phyloP scores from a whole-genome alignment of 2,329 filamentous ascomycete species.

The Aureobasidium vineae region DNA sequence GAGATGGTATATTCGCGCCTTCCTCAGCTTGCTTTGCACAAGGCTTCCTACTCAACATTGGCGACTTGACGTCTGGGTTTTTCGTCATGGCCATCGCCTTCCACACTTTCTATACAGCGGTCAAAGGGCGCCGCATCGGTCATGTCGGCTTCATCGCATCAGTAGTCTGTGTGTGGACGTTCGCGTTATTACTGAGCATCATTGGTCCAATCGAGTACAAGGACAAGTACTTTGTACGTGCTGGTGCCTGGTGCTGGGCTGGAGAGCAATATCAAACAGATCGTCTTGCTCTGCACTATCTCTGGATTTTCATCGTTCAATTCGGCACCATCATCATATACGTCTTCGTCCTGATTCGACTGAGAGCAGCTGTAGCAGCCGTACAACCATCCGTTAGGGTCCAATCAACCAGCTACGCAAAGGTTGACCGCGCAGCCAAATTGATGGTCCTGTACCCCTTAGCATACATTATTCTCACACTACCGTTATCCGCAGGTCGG shows the following conservation, averaged over 20 bases:
- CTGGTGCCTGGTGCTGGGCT: conserved; percentile 68
- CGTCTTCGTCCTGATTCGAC: conserved; percentile 37
- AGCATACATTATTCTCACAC: conserved; percentile 67
- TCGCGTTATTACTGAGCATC: conserved; percentile 58
- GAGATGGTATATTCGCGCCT: conserved; percentile 55
- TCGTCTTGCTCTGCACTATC: conserved; percentile 61
- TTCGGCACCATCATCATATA: conserved; percentile 55
- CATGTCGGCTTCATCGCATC: conserved; percentile 51
- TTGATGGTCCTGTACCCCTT: conserved; percentile 66
- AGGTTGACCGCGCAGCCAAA: conserved; percentile 45
- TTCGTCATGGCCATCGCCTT: conserved; percentile 65
- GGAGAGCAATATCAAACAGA: conserved; percentile 54
- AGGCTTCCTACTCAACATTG: conserved; percentile 65
- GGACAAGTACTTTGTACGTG: conserved; percentile 58
- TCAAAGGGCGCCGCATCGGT: conserved; percentile 55
- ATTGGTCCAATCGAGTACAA: conserved; percentile 41
- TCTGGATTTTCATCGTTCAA: conserved; percentile 61
- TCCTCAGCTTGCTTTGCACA: conserved; percentile 60
- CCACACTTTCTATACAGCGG: conserved; percentile 64
- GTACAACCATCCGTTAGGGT: conserved; percentile 26
- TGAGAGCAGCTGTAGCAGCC: conserved; percentile 33
- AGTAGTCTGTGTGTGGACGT: conserved; percentile 56
- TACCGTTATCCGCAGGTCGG: conserved; percentile 63
- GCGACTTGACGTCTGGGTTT: conserved; percentile 64
- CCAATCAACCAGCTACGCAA: conserved; percentile 25